A percentile compares a stretch with the other conserved stretches of the same genome.
These are phyloP conservation scores for Monosporascus sp. DNA, from an alignment of 2,329 filamentous ascomycete species.

Conservation along the genomic window DNA sequence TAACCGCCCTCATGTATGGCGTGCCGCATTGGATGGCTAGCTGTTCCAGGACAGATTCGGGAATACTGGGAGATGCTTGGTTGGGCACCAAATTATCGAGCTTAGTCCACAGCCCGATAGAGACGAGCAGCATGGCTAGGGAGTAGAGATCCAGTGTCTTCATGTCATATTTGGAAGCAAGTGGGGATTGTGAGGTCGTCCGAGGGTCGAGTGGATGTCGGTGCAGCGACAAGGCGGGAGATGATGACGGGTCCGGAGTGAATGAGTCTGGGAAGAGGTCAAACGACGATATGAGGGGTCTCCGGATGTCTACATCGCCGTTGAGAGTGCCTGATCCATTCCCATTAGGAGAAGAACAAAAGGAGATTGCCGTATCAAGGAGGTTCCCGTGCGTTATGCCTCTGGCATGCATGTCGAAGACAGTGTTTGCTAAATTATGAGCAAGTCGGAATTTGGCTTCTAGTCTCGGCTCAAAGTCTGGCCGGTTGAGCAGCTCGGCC, in stretches of 20 bases:
- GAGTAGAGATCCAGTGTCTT: constrained; percentile 66
- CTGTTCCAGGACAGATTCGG: constrained; percentile 56
- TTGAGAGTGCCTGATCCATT: constrained; percentile 35
- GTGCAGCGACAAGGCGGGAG: constrained; percentile 41
- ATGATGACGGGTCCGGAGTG: constrained; percentile 23
- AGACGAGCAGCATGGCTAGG: constrained; percentile 66
- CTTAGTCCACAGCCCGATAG: constrained; percentile 70
- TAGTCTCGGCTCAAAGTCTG: constrained; percentile 57
- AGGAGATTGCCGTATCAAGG: constrained; percentile 60
- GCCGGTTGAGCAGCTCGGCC: constrained; percentile 44
- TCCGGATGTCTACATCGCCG: constrained; percentile 55
- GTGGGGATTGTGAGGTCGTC: constrained; percentile 41
- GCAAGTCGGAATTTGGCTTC: constrained; percentile 74
- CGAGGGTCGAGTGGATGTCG: constrained; percentile 62
- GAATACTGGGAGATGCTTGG: constrained; percentile 44
- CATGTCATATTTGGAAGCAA: constrained; percentile 45
- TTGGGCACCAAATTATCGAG: constrained; percentile 48
- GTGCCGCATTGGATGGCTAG: constrained; percentile 65
- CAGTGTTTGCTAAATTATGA: constrained; percentile 64
- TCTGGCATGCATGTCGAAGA: constrained; percentile 67
- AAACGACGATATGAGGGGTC: constrained; percentile 67
- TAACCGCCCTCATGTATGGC: constrained; percentile 69
- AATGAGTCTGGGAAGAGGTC: constrained; percentile 60
- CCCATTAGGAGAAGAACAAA: constrained; percentile 45
- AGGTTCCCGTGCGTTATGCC: constrained; percentile 68